A percentile compares a stretch with the other conserved stretches of the same genome.
These are phyloP conservation scores for Yamadazyma sp. DNA, from an alignment of 1,139 yeast genomes.

Conservation along the genomic window DNA sequence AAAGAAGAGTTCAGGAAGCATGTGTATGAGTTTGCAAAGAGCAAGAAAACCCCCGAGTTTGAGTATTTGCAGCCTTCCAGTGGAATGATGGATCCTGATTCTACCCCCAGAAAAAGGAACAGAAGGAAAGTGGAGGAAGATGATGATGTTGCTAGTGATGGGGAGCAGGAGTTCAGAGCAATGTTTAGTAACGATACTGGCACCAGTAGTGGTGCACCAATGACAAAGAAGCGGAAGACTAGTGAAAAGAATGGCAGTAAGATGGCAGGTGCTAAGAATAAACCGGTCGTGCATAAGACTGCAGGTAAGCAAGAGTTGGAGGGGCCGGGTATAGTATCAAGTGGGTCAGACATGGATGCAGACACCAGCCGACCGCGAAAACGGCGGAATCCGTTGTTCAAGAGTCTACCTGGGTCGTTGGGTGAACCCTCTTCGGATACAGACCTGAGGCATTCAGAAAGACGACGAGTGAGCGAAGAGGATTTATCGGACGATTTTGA, in stretches of 20 bases:
- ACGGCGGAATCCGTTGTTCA: neutral
- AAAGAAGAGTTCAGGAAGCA: constrained; percentile 27
- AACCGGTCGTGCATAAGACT: neutral
- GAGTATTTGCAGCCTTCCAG: neutral
- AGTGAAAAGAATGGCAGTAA: neutral
- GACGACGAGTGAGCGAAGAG: constrained; percentile 27
- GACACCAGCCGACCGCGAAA: neutral
- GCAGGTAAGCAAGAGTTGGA: constrained; percentile 39
- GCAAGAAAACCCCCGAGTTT: neutral
- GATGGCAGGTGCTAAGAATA: neutral
- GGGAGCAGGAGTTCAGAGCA: constrained; percentile 19
- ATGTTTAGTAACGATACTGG: neutral
- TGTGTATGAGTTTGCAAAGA: constrained; percentile 18
- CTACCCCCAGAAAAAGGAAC: neutral
- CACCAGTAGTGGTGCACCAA: neutral
- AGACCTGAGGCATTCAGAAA: neutral
- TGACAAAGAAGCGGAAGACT: neutral
- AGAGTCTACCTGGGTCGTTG: neutral
- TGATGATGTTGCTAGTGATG: constrained; percentile 23
- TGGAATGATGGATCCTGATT: neutral
- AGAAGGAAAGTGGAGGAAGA: constrained; percentile 1
- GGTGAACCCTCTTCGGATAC: neutral
- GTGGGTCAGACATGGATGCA: neutral
- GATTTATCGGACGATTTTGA: neutral
- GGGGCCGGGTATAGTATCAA: neutral